A percentile compares a stretch with the other conserved stretches of the same genome.
Conservation (phyloP, 2,329 filamentous ascomycete genomes). For the Sordariomycetes sp. region DNA sequence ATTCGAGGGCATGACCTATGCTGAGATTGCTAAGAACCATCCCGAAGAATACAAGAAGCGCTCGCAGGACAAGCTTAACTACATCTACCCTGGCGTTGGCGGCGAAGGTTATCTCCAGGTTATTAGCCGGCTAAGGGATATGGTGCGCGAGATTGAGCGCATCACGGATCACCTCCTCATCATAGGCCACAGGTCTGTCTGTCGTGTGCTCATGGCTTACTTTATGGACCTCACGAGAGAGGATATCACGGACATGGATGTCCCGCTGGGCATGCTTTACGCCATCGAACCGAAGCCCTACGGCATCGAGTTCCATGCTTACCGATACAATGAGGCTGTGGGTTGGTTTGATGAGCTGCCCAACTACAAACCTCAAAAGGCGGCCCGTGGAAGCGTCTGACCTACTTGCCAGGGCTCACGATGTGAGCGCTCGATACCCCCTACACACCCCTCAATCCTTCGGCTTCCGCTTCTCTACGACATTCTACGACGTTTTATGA, state of each 20-base stretch:
- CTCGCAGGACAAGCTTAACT: constrained; percentile 79
- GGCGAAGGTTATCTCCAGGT: constrained; percentile 96
- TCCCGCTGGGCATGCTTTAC: constrained; percentile 88
- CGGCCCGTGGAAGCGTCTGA: constrained; percentile 20
- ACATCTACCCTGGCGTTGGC: constrained; percentile 91
- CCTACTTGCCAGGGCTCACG: too few species aligned
- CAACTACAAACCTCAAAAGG: constrained; percentile 66
- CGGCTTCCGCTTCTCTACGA: neutral
- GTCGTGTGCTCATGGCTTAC: constrained; percentile 87
- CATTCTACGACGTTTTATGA: neutral
- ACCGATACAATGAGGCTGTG: constrained; percentile 70
- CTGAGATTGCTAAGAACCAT: constrained; percentile 72
- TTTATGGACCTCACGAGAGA: constrained; percentile 88
- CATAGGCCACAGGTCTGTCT: constrained; percentile 86
- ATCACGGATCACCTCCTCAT: constrained; percentile 94
- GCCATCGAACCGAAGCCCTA: constrained; percentile 97
- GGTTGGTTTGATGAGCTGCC: constrained; percentile 80
- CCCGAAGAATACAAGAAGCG: constrained; percentile 77
- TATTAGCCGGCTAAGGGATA: constrained; percentile 87
- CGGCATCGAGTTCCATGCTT: constrained; percentile 93
- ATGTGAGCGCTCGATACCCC: neutral
- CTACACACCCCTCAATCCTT: neutral
- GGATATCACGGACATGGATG: constrained; percentile 88
- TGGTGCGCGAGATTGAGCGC: constrained; percentile 94
- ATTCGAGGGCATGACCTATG: constrained; percentile 93